phyloP scores from a whole-genome alignment of 495 filamentous ascomycete genomes.

The Thozetella sp. region DNA sequence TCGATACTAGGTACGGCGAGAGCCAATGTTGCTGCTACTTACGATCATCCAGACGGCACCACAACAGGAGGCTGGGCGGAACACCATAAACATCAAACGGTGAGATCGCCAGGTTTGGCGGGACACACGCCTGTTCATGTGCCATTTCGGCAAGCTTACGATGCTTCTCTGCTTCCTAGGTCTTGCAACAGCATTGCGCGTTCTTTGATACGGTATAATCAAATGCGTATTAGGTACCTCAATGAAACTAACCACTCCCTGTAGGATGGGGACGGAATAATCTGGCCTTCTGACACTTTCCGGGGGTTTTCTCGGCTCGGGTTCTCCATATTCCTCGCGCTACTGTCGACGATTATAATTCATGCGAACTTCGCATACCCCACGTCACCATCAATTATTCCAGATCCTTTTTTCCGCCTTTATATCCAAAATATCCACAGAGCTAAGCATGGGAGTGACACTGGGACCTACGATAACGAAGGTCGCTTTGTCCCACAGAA shows the following conservation, averaged over 20 bases:
- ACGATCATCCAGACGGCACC: constrained; percentile 25
- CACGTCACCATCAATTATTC: constrained; percentile 35
- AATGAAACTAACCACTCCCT: neutral
- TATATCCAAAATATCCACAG: constrained; percentile 45
- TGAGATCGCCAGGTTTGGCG: constrained; percentile 6
- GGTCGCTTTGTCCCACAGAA: constrained; percentile 47
- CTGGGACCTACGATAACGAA: constrained; percentile 45
- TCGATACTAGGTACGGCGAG: constrained; percentile 18
- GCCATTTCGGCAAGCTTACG: neutral
- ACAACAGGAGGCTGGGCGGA: constrained; percentile 20
- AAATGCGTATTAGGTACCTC: no score
- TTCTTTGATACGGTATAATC: constrained; percentile 40
- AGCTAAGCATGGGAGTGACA: constrained; percentile 53
- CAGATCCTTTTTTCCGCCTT: constrained; percentile 53
- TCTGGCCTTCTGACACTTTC: constrained; percentile 50
- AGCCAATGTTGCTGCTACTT: constrained; percentile 28
- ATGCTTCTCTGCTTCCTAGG: neutral
- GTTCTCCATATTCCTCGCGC: constrained; percentile 40
- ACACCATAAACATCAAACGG: constrained; percentile 12
- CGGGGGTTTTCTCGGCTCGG: constrained; percentile 44
- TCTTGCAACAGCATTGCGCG: constrained; percentile 50
- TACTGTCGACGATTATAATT: constrained; percentile 40
- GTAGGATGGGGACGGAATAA: constrained; percentile 46
- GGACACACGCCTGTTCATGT: neutral
- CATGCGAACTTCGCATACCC: constrained; percentile 47